These are phyloP conservation scores for Phytophthora pseudosyringae DNA, from an alignment of 352 stramenopile genomes.

Conservation along the genomic window DNA sequence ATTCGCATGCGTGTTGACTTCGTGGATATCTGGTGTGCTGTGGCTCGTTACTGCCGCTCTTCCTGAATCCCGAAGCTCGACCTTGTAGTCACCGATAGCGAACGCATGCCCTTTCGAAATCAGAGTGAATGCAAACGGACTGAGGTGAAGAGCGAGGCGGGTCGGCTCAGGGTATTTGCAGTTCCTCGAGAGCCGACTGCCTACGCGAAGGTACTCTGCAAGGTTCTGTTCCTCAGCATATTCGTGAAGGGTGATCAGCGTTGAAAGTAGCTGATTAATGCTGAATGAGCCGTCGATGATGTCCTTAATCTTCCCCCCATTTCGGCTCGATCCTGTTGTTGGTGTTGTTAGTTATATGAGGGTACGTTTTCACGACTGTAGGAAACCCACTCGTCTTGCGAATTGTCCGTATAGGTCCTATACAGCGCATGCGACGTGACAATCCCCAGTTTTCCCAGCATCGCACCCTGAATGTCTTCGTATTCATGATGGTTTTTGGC, in stretches of 20 bases:
- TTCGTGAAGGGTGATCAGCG: conserved; percentile 9
- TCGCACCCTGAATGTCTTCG: conserved; percentile 1
- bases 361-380: background rate
- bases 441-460: no score
- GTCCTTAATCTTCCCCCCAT: conserved; percentile 10
- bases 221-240: conserved; percentile 15
- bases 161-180: no score
- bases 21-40: no score
- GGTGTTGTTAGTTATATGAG: conserved; percentile 13
- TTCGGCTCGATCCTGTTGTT: conserved; percentile 24
- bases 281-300: background rate
- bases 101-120: background rate
- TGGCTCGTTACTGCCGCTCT: no score
- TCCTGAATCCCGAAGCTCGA: no score
- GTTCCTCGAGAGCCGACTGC: no score
- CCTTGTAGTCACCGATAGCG: background rate
- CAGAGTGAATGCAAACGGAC: background rate
- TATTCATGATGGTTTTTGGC: background rate
- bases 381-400: background rate
- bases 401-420: background rate
- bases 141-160: background rate
- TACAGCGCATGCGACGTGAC: background rate
- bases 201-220: conserved; percentile 7
- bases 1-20: no score
- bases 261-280: conserved; percentile 5